A percentile compares a stretch with the other conserved stretches of the same genome.
Conservation (phyloP, 2,329 filamentous ascomycete genomes). For the Talaromyces sp. region DNA sequence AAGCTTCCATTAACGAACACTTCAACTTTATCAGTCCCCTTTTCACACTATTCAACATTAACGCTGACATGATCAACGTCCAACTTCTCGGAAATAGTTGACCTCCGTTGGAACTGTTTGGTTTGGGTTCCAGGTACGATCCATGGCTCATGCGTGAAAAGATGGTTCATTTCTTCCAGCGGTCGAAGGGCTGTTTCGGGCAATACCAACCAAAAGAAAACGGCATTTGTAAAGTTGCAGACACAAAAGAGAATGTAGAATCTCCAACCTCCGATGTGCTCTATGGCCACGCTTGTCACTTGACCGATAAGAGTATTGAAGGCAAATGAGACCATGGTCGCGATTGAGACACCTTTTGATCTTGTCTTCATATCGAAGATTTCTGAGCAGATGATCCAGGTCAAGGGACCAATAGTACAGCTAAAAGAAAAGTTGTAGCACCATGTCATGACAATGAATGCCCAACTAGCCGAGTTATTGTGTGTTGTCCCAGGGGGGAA, state of each 20-base stretch:
- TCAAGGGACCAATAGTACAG: constrained; percentile 62
- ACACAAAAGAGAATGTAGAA: constrained; percentile 59
- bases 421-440: constrained; percentile 74
- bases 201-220: constrained; percentile 63
- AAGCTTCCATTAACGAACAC: background rate
- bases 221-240: constrained; percentile 62
- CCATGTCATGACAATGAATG: constrained; percentile 73
- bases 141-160: constrained; percentile 60
- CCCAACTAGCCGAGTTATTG: constrained; percentile 58
- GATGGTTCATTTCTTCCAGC: constrained; percentile 62
- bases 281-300: constrained; percentile 58
- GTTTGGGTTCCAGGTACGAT: constrained; percentile 39
- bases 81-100: background rate
- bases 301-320: constrained; percentile 74
- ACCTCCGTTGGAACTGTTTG: background rate
- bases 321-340: constrained; percentile 66
- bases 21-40: background rate
- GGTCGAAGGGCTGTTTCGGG: constrained; percentile 60
- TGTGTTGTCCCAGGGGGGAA: background rate
- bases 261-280: constrained; percentile 46
- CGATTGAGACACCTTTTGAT: constrained; percentile 67
- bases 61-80: background rate
- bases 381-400: constrained; percentile 57
- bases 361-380: constrained; percentile 74
- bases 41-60: background rate